These are phyloP conservation scores for Camellia sinensis DNA, from an alignment of 148 eudicot genomes.

Conservation along the genomic window DNA sequence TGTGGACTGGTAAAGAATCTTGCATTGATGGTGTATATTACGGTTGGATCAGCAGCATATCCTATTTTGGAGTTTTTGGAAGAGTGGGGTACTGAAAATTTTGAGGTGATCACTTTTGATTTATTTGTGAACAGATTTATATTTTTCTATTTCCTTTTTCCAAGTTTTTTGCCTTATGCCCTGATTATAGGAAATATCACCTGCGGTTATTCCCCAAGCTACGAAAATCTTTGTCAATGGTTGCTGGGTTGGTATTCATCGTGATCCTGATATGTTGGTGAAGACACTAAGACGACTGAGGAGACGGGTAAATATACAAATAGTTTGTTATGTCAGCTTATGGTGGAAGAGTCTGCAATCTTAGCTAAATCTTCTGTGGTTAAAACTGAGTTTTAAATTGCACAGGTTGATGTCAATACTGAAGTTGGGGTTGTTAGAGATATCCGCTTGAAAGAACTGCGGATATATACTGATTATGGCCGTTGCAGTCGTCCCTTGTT, in stretches of 20 bases:
- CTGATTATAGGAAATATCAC: constrained; percentile 65
- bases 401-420: constrained; percentile 88
- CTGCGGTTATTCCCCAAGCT: constrained; percentile 91
- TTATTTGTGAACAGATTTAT: constrained; percentile 1
- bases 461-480: constrained; percentile 95
- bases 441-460: constrained; percentile 83
- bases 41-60: constrained; percentile 97
- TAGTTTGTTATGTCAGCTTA: constrained; percentile 1
- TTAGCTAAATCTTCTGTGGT: constrained; percentile 7
- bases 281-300: constrained; percentile 76
- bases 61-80: constrained; percentile 93
- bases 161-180: neutral
- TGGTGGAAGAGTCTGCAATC: neutral
- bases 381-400: neutral
- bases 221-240: constrained; percentile 98
- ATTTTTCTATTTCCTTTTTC: neutral
- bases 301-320: constrained; percentile 64
- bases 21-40: constrained; percentile 91
- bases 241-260: constrained; percentile 98
- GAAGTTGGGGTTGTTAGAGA: constrained; percentile 98
- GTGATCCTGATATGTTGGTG: constrained; percentile 93
- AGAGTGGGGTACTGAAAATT: constrained; percentile 99
- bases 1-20: constrained; percentile 98
- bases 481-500: constrained; percentile 97
- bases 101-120: constrained; percentile 43